These are phyloP conservation scores for Starmera pachycereana DNA, from an alignment of 805 yeast species.

Conservation along the genomic window DNA sequence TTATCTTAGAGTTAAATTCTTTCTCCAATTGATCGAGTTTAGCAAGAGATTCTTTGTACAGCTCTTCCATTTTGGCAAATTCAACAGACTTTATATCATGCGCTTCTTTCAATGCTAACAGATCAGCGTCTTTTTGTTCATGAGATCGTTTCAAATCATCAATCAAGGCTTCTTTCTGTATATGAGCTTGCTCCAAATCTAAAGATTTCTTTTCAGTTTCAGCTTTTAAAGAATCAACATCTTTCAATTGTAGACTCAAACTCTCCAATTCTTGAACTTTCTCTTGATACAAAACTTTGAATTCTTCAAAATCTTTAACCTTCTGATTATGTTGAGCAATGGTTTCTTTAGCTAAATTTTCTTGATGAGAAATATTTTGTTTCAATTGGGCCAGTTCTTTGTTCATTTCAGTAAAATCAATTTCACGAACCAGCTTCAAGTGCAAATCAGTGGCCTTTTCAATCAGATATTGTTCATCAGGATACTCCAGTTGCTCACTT, in stretches of 20 bases:
- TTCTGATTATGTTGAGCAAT: conserved; percentile 17
- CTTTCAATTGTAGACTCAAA: too few species aligned
- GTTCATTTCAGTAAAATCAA: background rate
- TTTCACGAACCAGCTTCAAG: background rate
- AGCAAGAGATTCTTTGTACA: too few species aligned
- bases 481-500: background rate
- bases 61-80: too few species aligned
- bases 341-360: background rate
- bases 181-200: too few species aligned
- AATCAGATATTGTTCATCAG: background rate
- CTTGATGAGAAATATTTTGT: background rate
- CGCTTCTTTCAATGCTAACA: background rate
- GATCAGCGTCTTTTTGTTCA: too few species aligned
- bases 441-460: background rate
- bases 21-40: too few species aligned
- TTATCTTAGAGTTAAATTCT: too few species aligned
- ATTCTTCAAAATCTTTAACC: conserved; percentile 1
- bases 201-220: too few species aligned
- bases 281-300: background rate
- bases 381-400: background rate
- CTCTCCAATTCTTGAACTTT: background rate
- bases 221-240: too few species aligned
- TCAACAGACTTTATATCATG: background rate
- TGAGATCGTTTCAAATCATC: too few species aligned
- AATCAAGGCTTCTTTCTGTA: too few species aligned